Conservation (phyloP, 2,329 filamentous ascomycete species). For the Chrysosporium queenslandicum region DNA sequence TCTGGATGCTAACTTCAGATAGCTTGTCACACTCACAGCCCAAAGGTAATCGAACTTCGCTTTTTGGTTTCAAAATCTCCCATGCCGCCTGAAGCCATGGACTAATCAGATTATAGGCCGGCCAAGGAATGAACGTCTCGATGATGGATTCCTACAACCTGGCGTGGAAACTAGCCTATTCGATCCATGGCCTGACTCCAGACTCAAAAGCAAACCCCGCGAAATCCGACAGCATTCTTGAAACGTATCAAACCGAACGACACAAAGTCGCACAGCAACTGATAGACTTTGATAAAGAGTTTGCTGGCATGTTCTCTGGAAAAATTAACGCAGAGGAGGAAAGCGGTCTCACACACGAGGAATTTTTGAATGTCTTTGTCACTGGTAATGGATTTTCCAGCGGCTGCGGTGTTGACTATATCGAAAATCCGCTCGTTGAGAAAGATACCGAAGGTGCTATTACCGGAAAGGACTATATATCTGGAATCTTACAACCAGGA, state of each 20-base stretch:
- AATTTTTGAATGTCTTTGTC: slow-evolving; percentile 31
- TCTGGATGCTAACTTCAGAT: not conserved
- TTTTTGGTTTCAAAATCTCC: not conserved
- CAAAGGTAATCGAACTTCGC: slow-evolving; percentile 40
- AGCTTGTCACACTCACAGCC: slow-evolving; percentile 70
- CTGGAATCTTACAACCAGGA: slow-evolving; percentile 29
- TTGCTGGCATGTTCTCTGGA: slow-evolving; percentile 35
- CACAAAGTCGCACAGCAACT: slow-evolving; percentile 31
- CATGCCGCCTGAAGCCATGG: not conserved
- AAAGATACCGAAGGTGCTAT: slow-evolving; percentile 23
- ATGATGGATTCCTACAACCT: slow-evolving; percentile 49
- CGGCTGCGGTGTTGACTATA: slow-evolving; percentile 34
- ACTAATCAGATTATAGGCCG: slow-evolving; percentile 38
- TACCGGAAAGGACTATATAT: slow-evolving; percentile 27
- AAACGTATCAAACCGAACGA: slow-evolving; percentile 32
- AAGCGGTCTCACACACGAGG: slow-evolving; percentile 25
- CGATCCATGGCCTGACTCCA: slow-evolving; percentile 30
- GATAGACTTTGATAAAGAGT: slow-evolving; percentile 33
- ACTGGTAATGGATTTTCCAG: slow-evolving; percentile 32
- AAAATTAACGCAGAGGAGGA: slow-evolving; percentile 26
- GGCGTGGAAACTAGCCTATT: slow-evolving; percentile 34
- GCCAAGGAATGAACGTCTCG: slow-evolving; percentile 62
- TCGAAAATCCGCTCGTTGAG: slow-evolving; percentile 24
- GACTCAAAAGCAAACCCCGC: slow-evolving; percentile 5
- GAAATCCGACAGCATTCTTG: slow-evolving; percentile 23